Conservation (phyloP, 768 basidiomycete genomes). For the Mycena maculata region DNA sequence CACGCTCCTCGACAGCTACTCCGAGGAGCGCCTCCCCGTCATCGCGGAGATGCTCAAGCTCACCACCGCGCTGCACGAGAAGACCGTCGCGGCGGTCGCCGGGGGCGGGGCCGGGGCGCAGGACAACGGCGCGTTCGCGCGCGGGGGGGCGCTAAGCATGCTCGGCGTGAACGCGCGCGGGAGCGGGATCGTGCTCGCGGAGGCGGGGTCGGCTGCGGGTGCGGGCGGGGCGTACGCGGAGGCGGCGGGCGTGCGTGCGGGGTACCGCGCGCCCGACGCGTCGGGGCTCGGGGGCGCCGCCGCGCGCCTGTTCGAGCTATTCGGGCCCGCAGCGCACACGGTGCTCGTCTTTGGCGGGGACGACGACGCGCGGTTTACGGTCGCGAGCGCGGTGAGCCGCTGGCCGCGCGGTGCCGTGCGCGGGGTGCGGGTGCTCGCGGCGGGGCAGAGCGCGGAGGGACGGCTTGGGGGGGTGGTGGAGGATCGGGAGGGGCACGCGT, state of each 20-base stretch:
- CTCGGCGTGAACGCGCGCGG: constrained; percentile 58
- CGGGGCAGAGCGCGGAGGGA: too few species aligned
- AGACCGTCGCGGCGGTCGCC: constrained; percentile 32
- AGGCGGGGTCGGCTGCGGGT: constrained; percentile 27
- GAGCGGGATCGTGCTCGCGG: constrained; percentile 52
- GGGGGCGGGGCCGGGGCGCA: too few species aligned
- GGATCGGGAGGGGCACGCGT: constrained; percentile 28
- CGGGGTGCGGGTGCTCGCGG: background rate
- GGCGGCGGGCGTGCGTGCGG: constrained; percentile 19
- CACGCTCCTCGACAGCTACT: constrained; percentile 54
- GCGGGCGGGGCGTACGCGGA: background rate
- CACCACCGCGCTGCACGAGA: constrained; percentile 44
- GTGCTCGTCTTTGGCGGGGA: constrained; percentile 42
- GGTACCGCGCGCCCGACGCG: too few species aligned
- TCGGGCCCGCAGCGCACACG: constrained; percentile 41
- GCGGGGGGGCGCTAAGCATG: constrained; percentile 42
- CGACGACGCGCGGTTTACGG: background rate
- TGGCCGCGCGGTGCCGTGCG: background rate
- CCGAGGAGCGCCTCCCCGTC: constrained; percentile 56
- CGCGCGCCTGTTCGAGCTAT: constrained; percentile 42
- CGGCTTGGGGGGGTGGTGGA: constrained; percentile 28
- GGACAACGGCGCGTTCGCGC: constrained; percentile 1
- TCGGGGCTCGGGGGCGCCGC: background rate
- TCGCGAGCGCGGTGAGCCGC: background rate
- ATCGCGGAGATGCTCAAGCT: constrained; percentile 58